A percentile compares a stretch with the other conserved stretches of the same genome.
Evolutionary conservation across 495 filamentous ascomycete genomes (phyloP).

Genomic region (Penicillium waksmanii): DNA sequence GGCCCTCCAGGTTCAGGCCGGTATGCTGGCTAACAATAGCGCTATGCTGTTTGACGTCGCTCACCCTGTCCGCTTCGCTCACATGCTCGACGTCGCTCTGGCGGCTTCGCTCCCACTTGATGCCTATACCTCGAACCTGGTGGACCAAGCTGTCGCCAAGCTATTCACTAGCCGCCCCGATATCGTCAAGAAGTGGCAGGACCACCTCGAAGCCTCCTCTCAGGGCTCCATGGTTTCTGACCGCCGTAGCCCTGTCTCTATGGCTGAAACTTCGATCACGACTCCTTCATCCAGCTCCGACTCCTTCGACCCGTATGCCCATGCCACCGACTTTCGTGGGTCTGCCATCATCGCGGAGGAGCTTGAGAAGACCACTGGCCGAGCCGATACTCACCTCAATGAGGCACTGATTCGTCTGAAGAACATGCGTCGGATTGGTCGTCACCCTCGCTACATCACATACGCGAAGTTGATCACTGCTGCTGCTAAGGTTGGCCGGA

Average conservation of each 20-base stretch:
- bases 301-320: slow-evolving; percentile 84
- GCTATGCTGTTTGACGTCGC: slow-evolving; percentile 53
- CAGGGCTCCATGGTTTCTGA: slow-evolving; percentile 38
- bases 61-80: slow-evolving; percentile 61
- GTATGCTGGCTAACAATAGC: slow-evolving; percentile 55
- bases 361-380: slow-evolving; percentile 73
- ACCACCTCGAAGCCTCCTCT: slow-evolving; percentile 49
- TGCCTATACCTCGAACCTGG: slow-evolving; percentile 51
- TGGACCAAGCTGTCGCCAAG: slow-evolving; percentile 61
- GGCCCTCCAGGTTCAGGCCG: slow-evolving; percentile 65
- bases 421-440: slow-evolving; percentile 89
- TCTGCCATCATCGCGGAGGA: slow-evolving; percentile 87
- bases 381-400: slow-evolving; percentile 69
- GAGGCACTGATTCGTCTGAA: slow-evolving; percentile 82
- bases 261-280: slow-evolving; percentile 39
- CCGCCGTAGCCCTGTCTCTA: slow-evolving; percentile 45
- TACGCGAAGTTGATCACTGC: slow-evolving; percentile 93
- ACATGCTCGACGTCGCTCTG: slow-evolving; percentile 60
- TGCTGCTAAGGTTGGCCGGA: slow-evolving; percentile 78
- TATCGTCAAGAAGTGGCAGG: slow-evolving; percentile 61
- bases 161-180: slow-evolving; percentile 57
- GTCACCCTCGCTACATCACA: slow-evolving; percentile 92
- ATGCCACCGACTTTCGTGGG: slow-evolving; percentile 87
- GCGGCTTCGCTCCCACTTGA: slow-evolving; percentile 54
- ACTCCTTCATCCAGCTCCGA: slow-evolving; percentile 64